Evolutionary conservation across 345 rosid species (phyloP).

Genomic region (Eutrema yunnanense): DNA sequence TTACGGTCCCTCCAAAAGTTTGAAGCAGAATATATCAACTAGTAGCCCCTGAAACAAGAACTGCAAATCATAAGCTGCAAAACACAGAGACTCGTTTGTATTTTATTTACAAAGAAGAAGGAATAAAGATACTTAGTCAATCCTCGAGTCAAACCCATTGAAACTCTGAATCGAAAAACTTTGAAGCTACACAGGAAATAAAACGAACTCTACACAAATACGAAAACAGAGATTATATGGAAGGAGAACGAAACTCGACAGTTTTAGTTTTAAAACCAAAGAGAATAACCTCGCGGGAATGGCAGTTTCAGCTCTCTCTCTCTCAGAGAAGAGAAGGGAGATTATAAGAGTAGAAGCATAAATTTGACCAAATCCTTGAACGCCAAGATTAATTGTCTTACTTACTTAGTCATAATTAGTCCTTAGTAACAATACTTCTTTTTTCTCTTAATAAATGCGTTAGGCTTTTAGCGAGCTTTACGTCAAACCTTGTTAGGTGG

Average conservation of each 20-base stretch:
- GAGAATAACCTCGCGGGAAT: background rate
- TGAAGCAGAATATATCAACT: background rate
- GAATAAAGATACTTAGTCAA: background rate
- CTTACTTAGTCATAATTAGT: too few relatives aligned
- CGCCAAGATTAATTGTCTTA: background rate
- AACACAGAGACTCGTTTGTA: background rate
- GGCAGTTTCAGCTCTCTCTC: background rate
- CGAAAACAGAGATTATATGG: background rate
- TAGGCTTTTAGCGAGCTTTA: too few relatives aligned
- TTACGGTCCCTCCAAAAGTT: background rate
- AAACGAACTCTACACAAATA: too few relatives aligned
- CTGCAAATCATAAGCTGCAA: background rate
- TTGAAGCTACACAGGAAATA: background rate
- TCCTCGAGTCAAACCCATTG: background rate
- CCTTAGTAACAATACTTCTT: too few relatives aligned
- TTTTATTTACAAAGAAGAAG: background rate
- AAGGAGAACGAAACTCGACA: background rate
- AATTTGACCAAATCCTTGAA: slow-evolving; percentile 6
- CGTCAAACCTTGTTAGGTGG: too few relatives aligned
- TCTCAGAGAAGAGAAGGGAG: background rate
- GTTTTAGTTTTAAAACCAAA: background rate
- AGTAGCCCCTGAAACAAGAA: background rate
- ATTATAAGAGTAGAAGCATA: background rate
- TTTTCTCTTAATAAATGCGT: too few relatives aligned
- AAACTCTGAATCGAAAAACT: background rate